These are phyloP conservation scores for Juglanconis oblonga DNA, from an alignment of 2,329 filamentous ascomycete species.

Conservation along the genomic window DNA sequence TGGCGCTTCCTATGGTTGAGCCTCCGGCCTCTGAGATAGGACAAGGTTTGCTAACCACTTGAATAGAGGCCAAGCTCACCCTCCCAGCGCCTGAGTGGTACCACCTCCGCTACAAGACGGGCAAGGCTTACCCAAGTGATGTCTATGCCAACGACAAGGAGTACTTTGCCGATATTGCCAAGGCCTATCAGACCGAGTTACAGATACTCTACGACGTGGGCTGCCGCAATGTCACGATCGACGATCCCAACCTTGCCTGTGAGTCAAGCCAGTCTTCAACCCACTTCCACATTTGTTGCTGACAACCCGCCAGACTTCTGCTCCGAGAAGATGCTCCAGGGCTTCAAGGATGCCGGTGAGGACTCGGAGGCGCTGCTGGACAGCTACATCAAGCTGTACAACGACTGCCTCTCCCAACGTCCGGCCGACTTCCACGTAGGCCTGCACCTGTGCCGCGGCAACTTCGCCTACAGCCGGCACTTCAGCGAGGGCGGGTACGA, in stretches of 20 bases:
- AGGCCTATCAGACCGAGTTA: slow-evolving; percentile 46
- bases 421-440: slow-evolving; percentile 68
- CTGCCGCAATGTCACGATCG: slow-evolving; percentile 54
- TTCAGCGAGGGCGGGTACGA: slow-evolving; percentile 65
- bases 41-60: neutral
- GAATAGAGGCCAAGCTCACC: slow-evolving; percentile 58
- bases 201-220: slow-evolving; percentile 47
- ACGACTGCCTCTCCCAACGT: slow-evolving; percentile 61
- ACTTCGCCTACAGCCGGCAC: slow-evolving; percentile 61
- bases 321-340: slow-evolving; percentile 62
- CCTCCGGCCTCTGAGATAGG: neutral
- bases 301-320: slow-evolving; percentile 56
- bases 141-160: slow-evolving; percentile 46
- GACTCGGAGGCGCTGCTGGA: slow-evolving; percentile 65
- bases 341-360: slow-evolving; percentile 54
- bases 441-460: slow-evolving; percentile 63
- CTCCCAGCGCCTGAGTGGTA: slow-evolving; percentile 64
- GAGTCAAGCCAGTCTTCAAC: neutral
- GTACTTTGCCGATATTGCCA: slow-evolving; percentile 50
- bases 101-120: slow-evolving; percentile 49
- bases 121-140: slow-evolving; percentile 45
- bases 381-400: slow-evolving; percentile 70
- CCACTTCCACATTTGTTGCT: neutral
- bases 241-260: slow-evolving; percentile 59
- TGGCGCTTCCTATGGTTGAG: neutral